Evolutionary conservation across 768 basidiomycete genomes (phyloP), one percentile per base, ranked within the genome.

Genomic region (Tylopilus plumbeoviolaceoides): DNA sequence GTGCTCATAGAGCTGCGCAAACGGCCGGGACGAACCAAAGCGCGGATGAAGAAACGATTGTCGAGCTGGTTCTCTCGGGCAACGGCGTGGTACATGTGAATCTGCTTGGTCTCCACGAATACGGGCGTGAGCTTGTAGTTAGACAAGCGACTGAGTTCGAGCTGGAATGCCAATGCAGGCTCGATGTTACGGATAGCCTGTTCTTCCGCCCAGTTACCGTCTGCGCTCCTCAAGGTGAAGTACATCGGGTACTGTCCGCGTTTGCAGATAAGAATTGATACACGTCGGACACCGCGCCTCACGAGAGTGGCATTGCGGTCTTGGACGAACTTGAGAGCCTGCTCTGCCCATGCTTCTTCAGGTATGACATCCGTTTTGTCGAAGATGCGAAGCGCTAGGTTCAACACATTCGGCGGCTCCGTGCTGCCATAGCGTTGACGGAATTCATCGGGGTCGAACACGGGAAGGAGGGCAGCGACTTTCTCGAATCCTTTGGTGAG

Each of bases 31-130:
- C 97, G 91, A 45, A 99, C 84, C 53, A 99, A 79, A 25, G 93
- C 97, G 54, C 97, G 94, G 49, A 99, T 83, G 73, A 99, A 98
- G 86, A 99, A 99, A 49, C 97, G 84, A 59, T 83, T 91, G 70
- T 99, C 97, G n/a, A 97, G 82, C 59, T 95, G 89, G 73, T 98
- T 98, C 75, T 98, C 97, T 54, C 84, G 82, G 30, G 94, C 95
- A 47, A 95, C 82, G 42, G 89, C 95, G 63, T 95, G 93, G 73
- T 99, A 98, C 64, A 99, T 90, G 73, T 98, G 97, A 45, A 98
- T 90, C 72, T 98, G 95, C 68, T 95, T 89, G 73, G 91, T 89
- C 73, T 98, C 94, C 44, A 93, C 92, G 67, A 95, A 94, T 74
- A 87, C 85, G n/a, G 97, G 95, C 38, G 83, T 89, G 67, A 99